Evolutionary conservation across 805 yeast species (phyloP).

Genomic region (Starmera amethionina): DNA sequence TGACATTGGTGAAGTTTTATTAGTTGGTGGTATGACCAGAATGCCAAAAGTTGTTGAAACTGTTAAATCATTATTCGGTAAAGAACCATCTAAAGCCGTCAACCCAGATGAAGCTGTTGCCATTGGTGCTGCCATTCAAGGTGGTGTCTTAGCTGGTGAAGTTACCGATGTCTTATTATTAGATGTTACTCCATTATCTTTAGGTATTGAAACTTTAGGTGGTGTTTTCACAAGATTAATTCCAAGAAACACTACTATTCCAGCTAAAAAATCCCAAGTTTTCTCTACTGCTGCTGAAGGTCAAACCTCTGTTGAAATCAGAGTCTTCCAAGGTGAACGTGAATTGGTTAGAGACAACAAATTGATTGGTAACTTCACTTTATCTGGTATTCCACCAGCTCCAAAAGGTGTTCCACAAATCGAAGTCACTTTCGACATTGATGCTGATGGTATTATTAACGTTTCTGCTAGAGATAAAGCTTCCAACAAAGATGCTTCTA

Average conservation of each 20-base stretch:
- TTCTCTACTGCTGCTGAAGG: slow-evolving; percentile 80
- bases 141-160: slow-evolving; percentile 78
- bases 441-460: slow-evolving; percentile 77
- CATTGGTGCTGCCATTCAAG: slow-evolving; percentile 84
- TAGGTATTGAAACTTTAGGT: slow-evolving; percentile 77
- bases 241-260: slow-evolving; percentile 68
- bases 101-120: slow-evolving; percentile 90
- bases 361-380: slow-evolving; percentile 65
- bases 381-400: slow-evolving; percentile 64
- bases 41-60: slow-evolving; percentile 72
- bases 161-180: slow-evolving; percentile 68
- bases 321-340: slow-evolving; percentile 77
- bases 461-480: slow-evolving; percentile 79
- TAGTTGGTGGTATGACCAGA: slow-evolving; percentile 87
- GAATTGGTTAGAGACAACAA: slow-evolving; percentile 72
- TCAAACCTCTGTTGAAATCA: slow-evolving; percentile 73
- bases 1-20: slow-evolving; percentile 65
- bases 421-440: slow-evolving; percentile 67
- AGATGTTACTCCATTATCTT: slow-evolving; percentile 74
- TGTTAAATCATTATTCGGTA: slow-evolving; percentile 51
- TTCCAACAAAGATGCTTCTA: slow-evolving; percentile 69
- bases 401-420: slow-evolving; percentile 79
- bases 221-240: slow-evolving; percentile 72
- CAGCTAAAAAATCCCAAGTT: slow-evolving; percentile 60
- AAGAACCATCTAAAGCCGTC: slow-evolving; percentile 62